phyloP scores from a whole-genome alignment of 164 flowering plant genomes.

The Vitis cinerea region DNA sequence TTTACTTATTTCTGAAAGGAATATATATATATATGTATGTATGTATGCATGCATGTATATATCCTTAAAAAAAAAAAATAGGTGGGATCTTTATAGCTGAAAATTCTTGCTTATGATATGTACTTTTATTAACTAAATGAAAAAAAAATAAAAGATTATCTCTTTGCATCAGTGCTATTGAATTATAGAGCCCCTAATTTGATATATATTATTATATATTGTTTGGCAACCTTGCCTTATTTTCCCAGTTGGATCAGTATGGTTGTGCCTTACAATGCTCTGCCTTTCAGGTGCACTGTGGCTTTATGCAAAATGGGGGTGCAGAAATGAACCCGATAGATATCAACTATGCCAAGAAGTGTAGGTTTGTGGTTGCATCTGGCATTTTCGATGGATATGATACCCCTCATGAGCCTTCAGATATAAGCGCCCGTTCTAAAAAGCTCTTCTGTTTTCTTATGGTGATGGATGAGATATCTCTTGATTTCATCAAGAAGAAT shows the following conservation, averaged over 20 bases:
- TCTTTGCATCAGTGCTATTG: too few relatives aligned
- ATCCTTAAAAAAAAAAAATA: too few relatives aligned
- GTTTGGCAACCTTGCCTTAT: not conserved
- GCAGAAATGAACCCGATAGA: constrained; percentile 81
- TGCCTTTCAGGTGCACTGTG: constrained; percentile 84
- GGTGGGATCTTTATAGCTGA: not conserved
- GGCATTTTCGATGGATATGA: constrained; percentile 99
- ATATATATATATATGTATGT: too few relatives aligned
- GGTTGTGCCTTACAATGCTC: not conserved
- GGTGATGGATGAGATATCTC: constrained; percentile 89
- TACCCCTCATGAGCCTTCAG: constrained; percentile 89
- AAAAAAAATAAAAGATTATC: too few relatives aligned
- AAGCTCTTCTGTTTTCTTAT: constrained; percentile 94
- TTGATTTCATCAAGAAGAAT: constrained; percentile 65
- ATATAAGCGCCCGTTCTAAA: constrained; percentile 71
- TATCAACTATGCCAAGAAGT: constrained; percentile 65
- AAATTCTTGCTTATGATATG: too few relatives aligned
- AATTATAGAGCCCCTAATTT: too few relatives aligned
- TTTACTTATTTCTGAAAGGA: too few relatives aligned
- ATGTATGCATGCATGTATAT: too few relatives aligned
- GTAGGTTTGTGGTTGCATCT: constrained; percentile 90
- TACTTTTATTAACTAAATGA: too few relatives aligned
- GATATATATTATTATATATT: too few relatives aligned
- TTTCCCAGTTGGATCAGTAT: constrained; percentile 2
- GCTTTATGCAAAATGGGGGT: constrained; percentile 81